Evolutionary conservation across 2,329 filamentous ascomycete species (phyloP), one percentile per base, ranked within the genome.

Genomic region (Arthrinium puccinioides): DNA sequence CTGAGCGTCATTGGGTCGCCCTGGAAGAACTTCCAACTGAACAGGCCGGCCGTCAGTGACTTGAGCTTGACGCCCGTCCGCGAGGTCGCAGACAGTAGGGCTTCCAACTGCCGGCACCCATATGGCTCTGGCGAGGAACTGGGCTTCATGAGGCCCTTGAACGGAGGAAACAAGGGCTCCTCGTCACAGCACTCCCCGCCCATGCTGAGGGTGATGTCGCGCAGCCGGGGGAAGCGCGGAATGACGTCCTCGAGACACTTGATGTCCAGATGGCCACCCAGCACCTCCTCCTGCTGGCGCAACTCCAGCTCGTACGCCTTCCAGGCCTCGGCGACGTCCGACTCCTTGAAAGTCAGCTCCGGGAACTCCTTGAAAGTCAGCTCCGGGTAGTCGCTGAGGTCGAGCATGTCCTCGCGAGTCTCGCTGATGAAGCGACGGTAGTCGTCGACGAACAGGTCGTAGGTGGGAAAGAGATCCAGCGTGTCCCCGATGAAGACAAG

Each of bases 11-110:
- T 24, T 23, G 44, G 37, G 15, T 37, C 39, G 30, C 39, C 38
- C 20, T 48, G 35, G 33, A 55, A 54, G 35, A 52, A 53, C 24
- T 37, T 23, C 51, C 52, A 56, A 32, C 44, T 45, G 15, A 55
- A 28, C 2, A 21, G 18, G 11, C 45, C 48, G 2, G 45, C 50
- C 6, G 39, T 41, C 14, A 56, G 39, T 8, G 24, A 44, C 16
- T 35, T 43, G 27, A 53, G 24, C 13, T 35, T 38, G 35, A 44
- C 45, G 8, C 41, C 37, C 4, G 39, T 33, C 21, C 20, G 41
- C 37, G 21, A 37, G 16, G 49, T 40, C 20, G 52, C 51, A 13
- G 36, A 19, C 24, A 56, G 44, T 6, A 56, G 40, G 8, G 49
- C 43, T 7, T 53, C 43, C 27, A 56, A 41, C 8, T 44, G 47